Base-by-base conservation (phyloP, 768 basidiomycete species). In the Dictyophora rubrovolvata region DNA sequence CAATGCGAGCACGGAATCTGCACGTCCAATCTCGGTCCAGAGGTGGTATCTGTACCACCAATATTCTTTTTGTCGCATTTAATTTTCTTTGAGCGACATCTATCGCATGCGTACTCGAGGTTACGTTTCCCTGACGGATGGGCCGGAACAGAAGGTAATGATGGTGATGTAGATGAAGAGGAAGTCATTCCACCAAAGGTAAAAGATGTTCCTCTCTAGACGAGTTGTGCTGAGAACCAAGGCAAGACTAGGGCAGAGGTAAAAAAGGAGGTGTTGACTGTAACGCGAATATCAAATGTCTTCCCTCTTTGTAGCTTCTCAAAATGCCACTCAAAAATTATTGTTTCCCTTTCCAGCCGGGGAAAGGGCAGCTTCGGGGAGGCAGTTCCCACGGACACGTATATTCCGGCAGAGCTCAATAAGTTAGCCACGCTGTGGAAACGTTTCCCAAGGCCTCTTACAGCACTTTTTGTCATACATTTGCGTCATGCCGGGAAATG, bases 11-110 rank as follows among this genome's bases (percentile, higher is more conserved):
- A 59, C 42, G 12, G 42, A 14, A n/a, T 14, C 5, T n/a, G 55
- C 57, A 59, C 49, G 57, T 59, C 57, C 5, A 52, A 59, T 51
- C 49, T 33, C 48, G 49, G 11, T 53, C 57, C 63, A 71, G 61
- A 42, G 42, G 42, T 42, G 42, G 42, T 9, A 42, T 42, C n/a
- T 12, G 42, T 14, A 42, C 42, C n/a, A 42, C 42, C 42, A n/a
- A 14, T 2, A 3, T 2, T 12, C 12, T 14, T 12, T 3, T 14
- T 12, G n/a, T 12, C 10, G 42, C 42, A 42, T 42, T 42, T 42
- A n/a, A 42, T 42, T 42, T 42, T 42, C 42, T 42, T 42, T 9
- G 4, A 14, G 10, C 42, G 42, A 42, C 42, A 42, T 12, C 42
- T 12, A 9, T 42, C 42, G 42, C 42, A 42, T 4, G 42, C 42